Evolutionary conservation across 2,329 filamentous ascomycete species (phyloP), one percentile per base, ranked within the genome.

Genomic region (Aspergillus candidus): DNA sequence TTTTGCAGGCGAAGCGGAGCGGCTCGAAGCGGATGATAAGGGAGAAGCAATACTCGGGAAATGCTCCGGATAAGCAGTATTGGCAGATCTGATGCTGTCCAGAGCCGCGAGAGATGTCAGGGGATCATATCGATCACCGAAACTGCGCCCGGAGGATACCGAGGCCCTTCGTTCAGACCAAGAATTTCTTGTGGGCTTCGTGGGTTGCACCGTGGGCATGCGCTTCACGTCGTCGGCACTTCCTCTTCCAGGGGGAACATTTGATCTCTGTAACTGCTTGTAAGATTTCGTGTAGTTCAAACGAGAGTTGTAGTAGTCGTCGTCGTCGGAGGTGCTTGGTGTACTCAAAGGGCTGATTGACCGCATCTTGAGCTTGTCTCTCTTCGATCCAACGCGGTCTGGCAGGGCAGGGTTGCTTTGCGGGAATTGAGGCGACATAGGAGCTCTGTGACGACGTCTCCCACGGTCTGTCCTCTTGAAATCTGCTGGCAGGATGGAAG

Each of bases 11-110:
- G 85, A 88, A 2, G 72, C 71, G 2, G 78, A 73, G 17, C 84
- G 77, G 55, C 82, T 88, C 6, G 72, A 72, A 3, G 75, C 70
- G 2, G 82, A 77, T 3, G 84, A 86, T 7, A 84, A 61, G 44
- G 85, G 82, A 51, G 78, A 74, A 15, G 77, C 76, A 47, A 83
- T 77, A 11, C 75, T 75, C 4, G 80, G 79, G 40, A 83, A 74
- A 29, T 77, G 72, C 1, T 68, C 65, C 32, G 58, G 48, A 27
- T 59, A 59, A 12, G 53, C 52, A 32, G 68, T 68, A 29, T 69
- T 68, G 41, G 59, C 67, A 6, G 68, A 63, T 15, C 54, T 70
- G 54, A 55, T 78, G 65, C 47, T 73, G 60, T 62, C 72, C 31
- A 66, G 57, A 30, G 66, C 71, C 32, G 74, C 70, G 8, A 70